Percentiles rank a stretch among this genome's conserved stretches.
phyloP scores from a whole-genome alignment of 192 early-diverging fungal genomes.

The Blastocladiella britannica region DNA sequence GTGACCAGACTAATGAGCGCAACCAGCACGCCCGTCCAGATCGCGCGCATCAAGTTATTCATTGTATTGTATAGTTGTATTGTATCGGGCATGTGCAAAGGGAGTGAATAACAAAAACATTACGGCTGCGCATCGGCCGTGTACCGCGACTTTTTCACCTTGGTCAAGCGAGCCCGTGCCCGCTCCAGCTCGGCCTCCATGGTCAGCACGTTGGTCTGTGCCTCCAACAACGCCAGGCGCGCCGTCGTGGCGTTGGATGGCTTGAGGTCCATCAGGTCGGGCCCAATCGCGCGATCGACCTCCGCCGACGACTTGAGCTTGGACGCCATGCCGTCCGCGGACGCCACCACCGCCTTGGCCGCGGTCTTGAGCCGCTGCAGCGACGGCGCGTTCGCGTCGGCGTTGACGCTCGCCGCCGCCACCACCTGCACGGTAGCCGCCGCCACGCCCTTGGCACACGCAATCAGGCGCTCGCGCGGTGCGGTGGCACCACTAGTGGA shows the following conservation, averaged over 20 bases:
- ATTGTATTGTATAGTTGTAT: too few species aligned
- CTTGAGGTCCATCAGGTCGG: not conserved
- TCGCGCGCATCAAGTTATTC: too few species aligned
- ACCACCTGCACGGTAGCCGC: conserved; percentile 28
- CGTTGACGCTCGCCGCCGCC: conserved; percentile 16
- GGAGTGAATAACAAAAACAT: too few species aligned
- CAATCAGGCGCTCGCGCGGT: conserved; percentile 25
- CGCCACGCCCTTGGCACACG: conserved; percentile 17
- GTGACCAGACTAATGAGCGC: too few species aligned
- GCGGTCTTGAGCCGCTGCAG: not conserved
- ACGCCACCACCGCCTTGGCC: not conserved
- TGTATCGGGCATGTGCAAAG: too few species aligned
- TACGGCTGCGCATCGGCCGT: not conserved
- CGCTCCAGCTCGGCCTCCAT: conserved; percentile 38
- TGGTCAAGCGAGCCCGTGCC: conserved; percentile 21
- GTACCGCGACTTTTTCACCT: conserved; percentile 27
- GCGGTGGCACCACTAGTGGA: conserved; percentile 11
- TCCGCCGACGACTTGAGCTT: not conserved
- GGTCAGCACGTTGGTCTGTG: conserved; percentile 27
- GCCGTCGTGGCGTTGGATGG: not conserved
- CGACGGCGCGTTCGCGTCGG: not conserved
- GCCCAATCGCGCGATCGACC: not conserved
- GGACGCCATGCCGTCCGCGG: not conserved
- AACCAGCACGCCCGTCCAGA: too few species aligned
- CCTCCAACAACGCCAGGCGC: conserved; percentile 16